These are phyloP conservation scores for Salix koriyanagi DNA, from an alignment of 345 rosid genomes.

Conservation along the genomic window DNA sequence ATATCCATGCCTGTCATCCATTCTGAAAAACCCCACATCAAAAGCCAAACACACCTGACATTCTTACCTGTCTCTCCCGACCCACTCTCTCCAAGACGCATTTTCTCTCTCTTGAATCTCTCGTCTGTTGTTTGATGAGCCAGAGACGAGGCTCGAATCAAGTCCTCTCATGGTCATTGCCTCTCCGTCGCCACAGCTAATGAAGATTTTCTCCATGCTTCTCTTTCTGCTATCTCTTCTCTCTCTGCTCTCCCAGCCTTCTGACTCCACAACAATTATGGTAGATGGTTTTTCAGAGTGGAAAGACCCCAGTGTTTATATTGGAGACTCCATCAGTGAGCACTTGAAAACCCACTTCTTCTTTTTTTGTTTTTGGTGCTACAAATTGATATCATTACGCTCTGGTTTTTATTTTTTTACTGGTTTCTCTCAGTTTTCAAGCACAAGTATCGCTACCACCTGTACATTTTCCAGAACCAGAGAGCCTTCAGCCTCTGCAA, in stretches of 20 bases:
- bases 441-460: slow-evolving; percentile 60
- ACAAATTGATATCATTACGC: not conserved
- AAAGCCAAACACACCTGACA: slow-evolving; percentile 33
- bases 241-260: slow-evolving; percentile 31
- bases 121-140: not conserved
- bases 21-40: slow-evolving; percentile 17
- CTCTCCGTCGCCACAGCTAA: not conserved
- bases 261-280: slow-evolving; percentile 43
- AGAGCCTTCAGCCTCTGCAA: slow-evolving; percentile 77
- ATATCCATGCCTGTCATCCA: slow-evolving; percentile 28
- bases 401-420: not conserved
- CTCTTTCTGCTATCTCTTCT: slow-evolving; percentile 30
- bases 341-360: not conserved
- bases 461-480: slow-evolving; percentile 81
- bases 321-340: slow-evolving; percentile 77
- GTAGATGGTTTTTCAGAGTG: slow-evolving; percentile 73
- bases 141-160: not conserved
- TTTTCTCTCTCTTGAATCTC: slow-evolving; percentile 1
- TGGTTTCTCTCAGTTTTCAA: slow-evolving; percentile 55
- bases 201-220: slow-evolving; percentile 26
- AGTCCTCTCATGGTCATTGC: not conserved
- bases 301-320: slow-evolving; percentile 62
- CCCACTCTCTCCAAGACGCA: not conserved
- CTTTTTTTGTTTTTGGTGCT: not conserved
- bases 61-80: not conserved